Evolutionary conservation across 345 rosid genomes (phyloP).

Genomic region (Syzygium oleosum): DNA sequence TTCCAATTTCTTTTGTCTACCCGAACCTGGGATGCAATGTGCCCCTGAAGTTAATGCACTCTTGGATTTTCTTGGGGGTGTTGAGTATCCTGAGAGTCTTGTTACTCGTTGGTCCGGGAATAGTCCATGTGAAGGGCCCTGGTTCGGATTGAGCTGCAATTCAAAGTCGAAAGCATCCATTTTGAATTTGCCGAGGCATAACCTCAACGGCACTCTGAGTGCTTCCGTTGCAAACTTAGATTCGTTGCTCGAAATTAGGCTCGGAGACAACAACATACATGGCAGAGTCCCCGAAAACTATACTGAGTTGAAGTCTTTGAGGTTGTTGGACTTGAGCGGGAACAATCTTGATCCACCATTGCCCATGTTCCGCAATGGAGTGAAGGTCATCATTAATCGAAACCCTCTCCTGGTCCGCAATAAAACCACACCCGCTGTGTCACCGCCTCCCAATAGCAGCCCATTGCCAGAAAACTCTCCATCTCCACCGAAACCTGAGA

Average conservation of each 20-base stretch:
- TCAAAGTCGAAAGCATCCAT: slow-evolving; percentile 14
- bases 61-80: slow-evolving; percentile 24
- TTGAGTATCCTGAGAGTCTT: slow-evolving; percentile 27
- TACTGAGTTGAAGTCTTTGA: slow-evolving; percentile 25
- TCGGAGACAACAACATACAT: slow-evolving; percentile 20
- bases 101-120: slow-evolving; percentile 40
- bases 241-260: slow-evolving; percentile 33
- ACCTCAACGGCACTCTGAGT: slow-evolving; percentile 33
- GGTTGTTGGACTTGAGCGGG: slow-evolving; percentile 26
- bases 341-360: slow-evolving; percentile 38
- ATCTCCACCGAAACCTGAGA: slow-evolving; percentile 8
- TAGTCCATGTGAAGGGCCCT: slow-evolving; percentile 35
- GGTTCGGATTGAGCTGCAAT: slow-evolving; percentile 37
- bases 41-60: slow-evolving; percentile 26
- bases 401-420: slow-evolving; percentile 30
- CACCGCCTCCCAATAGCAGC: slow-evolving; percentile 2
- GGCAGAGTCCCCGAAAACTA: slow-evolving; percentile 33
- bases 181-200: slow-evolving; percentile 34
- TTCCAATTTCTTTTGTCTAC: slow-evolving; percentile 34
- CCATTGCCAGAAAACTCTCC: background rate
- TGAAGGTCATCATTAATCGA: slow-evolving; percentile 29
- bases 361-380: slow-evolving; percentile 24
- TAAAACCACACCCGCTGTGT: slow-evolving; percentile 5
- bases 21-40: slow-evolving; percentile 33
- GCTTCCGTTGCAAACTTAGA: slow-evolving; percentile 25